Percentiles rank a stretch among this genome's conserved stretches.
Conservation (phyloP, 257 asterid species). For the Rhazya stricta region DNA sequence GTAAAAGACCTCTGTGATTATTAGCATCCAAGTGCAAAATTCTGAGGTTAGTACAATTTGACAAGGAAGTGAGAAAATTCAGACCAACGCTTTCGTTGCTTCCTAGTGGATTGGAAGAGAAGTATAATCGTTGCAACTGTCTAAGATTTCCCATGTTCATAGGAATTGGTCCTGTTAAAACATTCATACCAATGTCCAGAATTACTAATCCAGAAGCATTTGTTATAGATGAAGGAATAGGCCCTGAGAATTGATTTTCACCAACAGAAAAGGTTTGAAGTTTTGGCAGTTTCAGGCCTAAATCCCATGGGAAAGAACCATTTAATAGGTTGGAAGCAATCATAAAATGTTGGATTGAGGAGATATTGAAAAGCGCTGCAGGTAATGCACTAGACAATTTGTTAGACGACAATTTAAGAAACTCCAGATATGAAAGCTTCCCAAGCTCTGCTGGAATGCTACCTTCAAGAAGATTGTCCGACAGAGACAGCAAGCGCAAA, state of each 20-base stretch:
- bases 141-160: conserved; percentile 6
- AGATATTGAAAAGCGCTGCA: not conserved
- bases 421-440: not conserved
- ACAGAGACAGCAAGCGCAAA: not conserved
- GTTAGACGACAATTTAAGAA: not conserved
- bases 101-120: not conserved
- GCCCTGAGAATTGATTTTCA: conserved; percentile 4
- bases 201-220: conserved; percentile 6
- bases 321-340: not conserved
- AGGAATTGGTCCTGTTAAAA: conserved; percentile 5
- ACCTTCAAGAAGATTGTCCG: not conserved
- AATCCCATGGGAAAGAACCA: conserved; percentile 8
- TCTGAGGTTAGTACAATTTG: conserved; percentile 5
- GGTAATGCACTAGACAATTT: conserved; percentile 3
- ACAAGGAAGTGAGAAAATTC: conserved; percentile 3
- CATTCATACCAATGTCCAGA: not conserved
- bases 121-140: not conserved
- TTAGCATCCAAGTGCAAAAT: conserved; percentile 3
- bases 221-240: conserved; percentile 4
- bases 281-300: not conserved
- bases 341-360: not conserved
- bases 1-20: not conserved
- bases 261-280: not conserved
- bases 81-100: not conserved
- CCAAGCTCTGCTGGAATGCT: conserved; percentile 13